Evolutionary conservation across 73 alveolate species (phyloP), one percentile per base, ranked within the genome.

Genomic region (Paramecium sexaurelia): DNA sequence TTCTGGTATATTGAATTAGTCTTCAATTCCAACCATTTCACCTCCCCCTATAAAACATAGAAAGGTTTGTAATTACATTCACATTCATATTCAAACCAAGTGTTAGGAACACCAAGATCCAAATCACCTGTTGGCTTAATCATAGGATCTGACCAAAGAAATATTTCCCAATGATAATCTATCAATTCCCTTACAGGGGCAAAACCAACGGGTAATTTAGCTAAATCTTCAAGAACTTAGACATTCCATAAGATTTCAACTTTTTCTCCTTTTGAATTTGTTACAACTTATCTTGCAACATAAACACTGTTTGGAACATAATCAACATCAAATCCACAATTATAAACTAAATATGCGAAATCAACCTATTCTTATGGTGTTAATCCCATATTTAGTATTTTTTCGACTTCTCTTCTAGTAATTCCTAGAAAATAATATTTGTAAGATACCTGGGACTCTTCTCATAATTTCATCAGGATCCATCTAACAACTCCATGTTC

Each of bases 91-190:
- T 96, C 99, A 87, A 96, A 96, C 98, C 98, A 96, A 22, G 99
- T 85, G 92, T 93, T 95, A 27, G 99, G 99, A 17, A 96, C 97
- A 39, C 97, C 97, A 92, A 96, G 89, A 87, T 96, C 99, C 68
- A 94, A 92, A 91, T 96, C 97, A 32, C 96, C 95, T 73, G 95
- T 96, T 35, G 93, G 85, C 85, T 95, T 94, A 84, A 95, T 94
- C 84, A 96, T 96, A 26, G 96, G 93, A 87, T 96, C 99, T 82
- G 96, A 98, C 93, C 96, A 93, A 29, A 97, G 95, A 90, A 95
- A 96, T 26, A 97, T 96, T 96, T 96, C 99, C 99, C 99, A 96
- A 47, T 97, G 99, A 92, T 95, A 94, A 57, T 95, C 98, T 41
- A 92, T 95, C 92, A 89, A 86, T 91, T 95, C 98, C 94, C 95